Base-by-base conservation (phyloP, 179 eudicot genomes). In the Amaranthus tricolor region DNA sequence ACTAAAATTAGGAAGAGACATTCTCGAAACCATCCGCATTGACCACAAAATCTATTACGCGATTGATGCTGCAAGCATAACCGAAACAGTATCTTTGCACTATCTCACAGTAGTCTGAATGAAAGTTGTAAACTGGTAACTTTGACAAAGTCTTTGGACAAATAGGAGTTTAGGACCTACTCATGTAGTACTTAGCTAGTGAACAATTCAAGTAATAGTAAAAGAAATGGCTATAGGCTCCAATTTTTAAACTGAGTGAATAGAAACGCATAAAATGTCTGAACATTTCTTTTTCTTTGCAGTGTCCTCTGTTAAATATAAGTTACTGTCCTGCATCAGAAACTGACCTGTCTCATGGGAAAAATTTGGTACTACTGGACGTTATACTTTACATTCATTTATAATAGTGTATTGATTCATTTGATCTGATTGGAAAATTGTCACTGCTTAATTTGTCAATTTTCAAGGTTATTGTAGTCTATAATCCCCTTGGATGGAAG, bases 401-500 rank as follows among this genome's bases (percentile, higher is more conserved):
- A n/a, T 40, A 48, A 8, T 4, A 49, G 4, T 54, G 49, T 59
- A 16, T 15, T 71, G 49, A n/a, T 10, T 57, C 9, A 43, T 65
- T 58, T 62, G 54, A 17, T 50, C 14, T 31, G 47, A 53, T 47
- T 45, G 16, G 15, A 57, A n/a, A 55, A 43, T 71, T 82, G 69
- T 82, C 58, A 59, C 74, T 71, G 57, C 43, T 47, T 66, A 20
- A 62, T 63, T 71, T 53, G 52, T 43, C 69, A 14, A 19, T 52
- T 48, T 71, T 74, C 73, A 55, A 96, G 99, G 86, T 88, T 17
- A 93, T 93, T 24, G 88, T 93, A 68, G 89, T 89, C 76, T 96
- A 96, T 79, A 96, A 96, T 76, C 82, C 99, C 74, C 88, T 96
- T 65, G 99, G 96, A 78, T 93, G 98, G 98, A 87, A 85, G 83